phyloP scores from a whole-genome alignment of 1,139 yeast species.

The Magnusiomyces ingens region DNA sequence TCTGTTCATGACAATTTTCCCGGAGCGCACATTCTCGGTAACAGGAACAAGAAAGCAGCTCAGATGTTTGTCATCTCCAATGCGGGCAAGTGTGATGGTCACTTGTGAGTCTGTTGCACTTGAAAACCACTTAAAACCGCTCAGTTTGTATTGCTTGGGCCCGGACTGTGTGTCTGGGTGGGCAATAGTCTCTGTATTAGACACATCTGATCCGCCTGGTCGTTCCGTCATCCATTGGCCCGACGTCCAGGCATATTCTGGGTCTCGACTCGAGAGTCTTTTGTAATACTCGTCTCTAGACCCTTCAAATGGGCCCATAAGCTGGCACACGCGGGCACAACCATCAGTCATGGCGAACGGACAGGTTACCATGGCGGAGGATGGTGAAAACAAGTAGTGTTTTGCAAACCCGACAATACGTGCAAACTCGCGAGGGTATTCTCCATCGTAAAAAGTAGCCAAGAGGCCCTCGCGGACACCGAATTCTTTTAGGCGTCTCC shows the following conservation, averaged over 20 bases:
- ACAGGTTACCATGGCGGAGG: slow-evolving; percentile 30
- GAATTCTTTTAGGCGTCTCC: slow-evolving; percentile 26
- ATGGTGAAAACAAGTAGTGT: slow-evolving; percentile 26
- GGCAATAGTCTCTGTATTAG: slow-evolving; percentile 29
- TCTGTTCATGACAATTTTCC: slow-evolving; percentile 26
- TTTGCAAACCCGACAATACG: slow-evolving; percentile 27
- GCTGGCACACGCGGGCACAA: slow-evolving; percentile 29
- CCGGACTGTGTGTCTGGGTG: slow-evolving; percentile 7
- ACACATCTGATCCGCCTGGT: slow-evolving; percentile 32
- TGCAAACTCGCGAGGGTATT: slow-evolving; percentile 20
- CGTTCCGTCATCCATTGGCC: slow-evolving; percentile 36
- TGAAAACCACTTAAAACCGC: slow-evolving; percentile 33
- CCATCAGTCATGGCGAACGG: slow-evolving; percentile 34
- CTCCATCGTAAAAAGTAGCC: slow-evolving; percentile 27
- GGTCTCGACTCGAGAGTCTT: slow-evolving; percentile 25
- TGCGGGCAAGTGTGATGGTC: slow-evolving; percentile 26
- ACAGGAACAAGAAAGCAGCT: slow-evolving; percentile 29
- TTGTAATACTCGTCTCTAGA: slow-evolving; percentile 18
- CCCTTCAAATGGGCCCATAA: slow-evolving; percentile 18
- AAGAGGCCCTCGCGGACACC: slow-evolving; percentile 27
- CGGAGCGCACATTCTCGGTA: slow-evolving; percentile 17
- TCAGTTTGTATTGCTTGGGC: slow-evolving; percentile 19
- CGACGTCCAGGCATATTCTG: slow-evolving; percentile 27
- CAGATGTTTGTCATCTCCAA: slow-evolving; percentile 19
- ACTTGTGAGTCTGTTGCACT: slow-evolving; percentile 32